Base-by-base conservation (phyloP, 257 asterid genomes). In the Scutellaria barbata region DNA sequence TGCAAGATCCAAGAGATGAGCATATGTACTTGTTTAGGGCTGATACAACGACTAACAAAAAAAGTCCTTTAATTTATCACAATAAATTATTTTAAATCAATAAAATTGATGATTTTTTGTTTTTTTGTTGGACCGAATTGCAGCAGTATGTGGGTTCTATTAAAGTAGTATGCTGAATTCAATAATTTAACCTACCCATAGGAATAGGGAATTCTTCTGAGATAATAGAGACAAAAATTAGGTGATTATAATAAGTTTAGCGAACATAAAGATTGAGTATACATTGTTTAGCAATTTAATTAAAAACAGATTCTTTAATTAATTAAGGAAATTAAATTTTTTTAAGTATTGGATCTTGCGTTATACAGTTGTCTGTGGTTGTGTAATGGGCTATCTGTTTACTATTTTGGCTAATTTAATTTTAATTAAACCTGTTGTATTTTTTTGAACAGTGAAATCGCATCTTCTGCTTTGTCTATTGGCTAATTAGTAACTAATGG, bases 321-420 rank as follows among this genome's bases (percentile, higher is more conserved):
- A 69, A 54, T 41, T n/a, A n/a, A n/a, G n/a, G 62, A 57, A 66
- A 66, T 66, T 47, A 7, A 7, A 22, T 30, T 30, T 30, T 30
- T 30, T 50, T 35, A 65, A 72, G 82, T 85, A 81, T 83, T 69
- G 89, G 91, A 86, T 86, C 89, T 84, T 76, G 89, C 76, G 85
- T 80, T 72, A 57, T 48, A 66, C 77, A 82, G 79, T 72, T 78
- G 83, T 78, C 83, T 48, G 70, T 57, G 25, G 47, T 39, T 33
- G 68, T 41, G 65, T 50, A 68, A 62, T 16, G 68, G 68, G 37
- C 52, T 61, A 55, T 63, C 8, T 59, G 13, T 14, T 48, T 66
- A 7, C 17, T 50, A 74, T 39, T 72, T 51, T 69, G 43, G 42
- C 62, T 51, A 70, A 54, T 35, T 48, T 35, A 33, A 7, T 7